Percentiles rank a stretch among this genome's conserved stretches.
Conservation (phyloP, 495 filamentous ascomycete genomes). For the Podospora fimiseda region DNA sequence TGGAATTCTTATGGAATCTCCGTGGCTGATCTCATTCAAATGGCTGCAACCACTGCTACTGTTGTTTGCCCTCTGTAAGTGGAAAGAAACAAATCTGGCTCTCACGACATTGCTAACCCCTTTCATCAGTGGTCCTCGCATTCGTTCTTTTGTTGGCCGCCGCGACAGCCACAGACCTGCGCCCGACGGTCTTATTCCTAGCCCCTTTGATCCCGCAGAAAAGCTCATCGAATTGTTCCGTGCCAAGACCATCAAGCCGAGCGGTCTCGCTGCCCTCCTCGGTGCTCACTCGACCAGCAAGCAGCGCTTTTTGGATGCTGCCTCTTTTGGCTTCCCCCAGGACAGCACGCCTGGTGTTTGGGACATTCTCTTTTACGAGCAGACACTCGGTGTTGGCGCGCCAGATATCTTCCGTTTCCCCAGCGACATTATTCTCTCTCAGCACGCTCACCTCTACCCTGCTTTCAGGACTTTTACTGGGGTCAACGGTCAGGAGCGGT, state of each 20-base stretch:
- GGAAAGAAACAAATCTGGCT: too few species aligned
- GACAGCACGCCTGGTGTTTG: slow-evolving; percentile 32
- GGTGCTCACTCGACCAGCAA: slow-evolving; percentile 44
- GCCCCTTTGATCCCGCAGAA: slow-evolving; percentile 18
- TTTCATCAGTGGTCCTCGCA: slow-evolving; percentile 24
- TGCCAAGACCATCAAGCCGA: slow-evolving; percentile 43
- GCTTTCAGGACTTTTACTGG: slow-evolving; percentile 29
- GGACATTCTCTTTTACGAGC: slow-evolving; percentile 39
- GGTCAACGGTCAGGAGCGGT: slow-evolving; percentile 20
- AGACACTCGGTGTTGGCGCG: slow-evolving; percentile 34
- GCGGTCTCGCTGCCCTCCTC: slow-evolving; percentile 42
- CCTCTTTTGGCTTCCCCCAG: slow-evolving; percentile 27
- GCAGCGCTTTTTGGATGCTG: slow-evolving; percentile 39
- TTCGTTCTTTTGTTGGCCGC: slow-evolving; percentile 30
- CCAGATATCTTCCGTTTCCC: slow-evolving; percentile 39
- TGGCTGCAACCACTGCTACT: slow-evolving; percentile 31
- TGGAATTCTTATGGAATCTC: slow-evolving; percentile 27
- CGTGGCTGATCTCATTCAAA: slow-evolving; percentile 39
- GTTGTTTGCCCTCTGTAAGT: slow-evolving; percentile 31
- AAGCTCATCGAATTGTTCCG: slow-evolving; percentile 35
- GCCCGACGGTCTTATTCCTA: slow-evolving; percentile 25
- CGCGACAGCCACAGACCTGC: slow-evolving; percentile 19
- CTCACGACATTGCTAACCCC: background rate
- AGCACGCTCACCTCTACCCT: slow-evolving; percentile 27
- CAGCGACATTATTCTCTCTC: slow-evolving; percentile 36